Base-by-base conservation (phyloP, 2,329 filamentous ascomycete genomes). In the Davidsoniella australis region DNA sequence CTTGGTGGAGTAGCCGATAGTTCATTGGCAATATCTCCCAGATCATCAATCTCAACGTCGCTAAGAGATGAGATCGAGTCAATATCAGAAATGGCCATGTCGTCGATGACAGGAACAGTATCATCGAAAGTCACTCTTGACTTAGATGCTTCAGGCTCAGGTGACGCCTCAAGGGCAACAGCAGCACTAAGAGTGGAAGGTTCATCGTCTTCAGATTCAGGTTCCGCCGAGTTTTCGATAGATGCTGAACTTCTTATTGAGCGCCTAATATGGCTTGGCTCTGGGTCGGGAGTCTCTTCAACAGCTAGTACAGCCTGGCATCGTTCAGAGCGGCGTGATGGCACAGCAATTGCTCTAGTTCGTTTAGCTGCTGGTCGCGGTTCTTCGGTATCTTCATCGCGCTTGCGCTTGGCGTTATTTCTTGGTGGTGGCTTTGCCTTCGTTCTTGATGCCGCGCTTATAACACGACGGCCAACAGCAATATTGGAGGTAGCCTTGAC, bases 51-150 rank as follows among this genome's bases (percentile, higher is more conserved):
- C 36, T 51, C 49, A 20, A 51, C 45, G 23, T 51, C 49, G 24
- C 49, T 51, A 44, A 51, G 49, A 14, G 49, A 51, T 33, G 49
- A 51, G 14, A 51, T 36, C 7, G 49, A 48, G n/a, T 51, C 49
- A 12, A 12, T 24, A 23, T 51, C 49, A 16, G 49, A 45, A 24
- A 47, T 33, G 29, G 12, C 29, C 12, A 33, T 33, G 29, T 33
- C 38, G 14, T 44, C 36, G 33, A 45, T 14, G 12, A 18, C 45
- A 7, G 9, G 20, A 18, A 17, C 23, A 45, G 37, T 45, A 33
- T 10, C 29, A 12, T 33, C 29, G 12, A 33, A 33, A 33, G 29
- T 33, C 29, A 33, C 29, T 10, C 29, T 33, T 12, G 29, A 9
- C 29, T 33, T 33, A 3, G 29, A 10, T 10, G 17, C 10, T n/a